phyloP scores from a whole-genome alignment of 2,329 filamentous ascomycete species.

The Penicillium sp. region DNA sequence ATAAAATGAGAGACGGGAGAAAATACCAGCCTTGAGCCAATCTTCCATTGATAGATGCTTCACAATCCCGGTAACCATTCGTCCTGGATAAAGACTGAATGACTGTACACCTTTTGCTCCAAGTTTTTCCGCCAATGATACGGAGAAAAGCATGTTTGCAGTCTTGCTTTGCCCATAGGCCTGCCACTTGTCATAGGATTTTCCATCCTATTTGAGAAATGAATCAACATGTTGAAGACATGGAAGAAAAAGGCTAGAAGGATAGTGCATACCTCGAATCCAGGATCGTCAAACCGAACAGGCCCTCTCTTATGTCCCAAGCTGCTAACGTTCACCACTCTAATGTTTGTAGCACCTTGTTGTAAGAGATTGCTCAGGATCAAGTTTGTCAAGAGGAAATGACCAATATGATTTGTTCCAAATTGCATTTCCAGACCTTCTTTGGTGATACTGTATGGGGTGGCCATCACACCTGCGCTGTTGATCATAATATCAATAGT shows the following conservation, averaged over 20 bases:
- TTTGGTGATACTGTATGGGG: background rate
- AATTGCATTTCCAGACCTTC: background rate
- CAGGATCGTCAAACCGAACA: background rate
- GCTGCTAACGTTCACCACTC: background rate
- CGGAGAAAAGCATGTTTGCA: background rate
- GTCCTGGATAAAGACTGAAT: background rate
- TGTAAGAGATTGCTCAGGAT: background rate
- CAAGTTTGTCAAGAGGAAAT: conserved; percentile 1
- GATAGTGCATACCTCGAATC: background rate
- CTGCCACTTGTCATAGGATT: background rate
- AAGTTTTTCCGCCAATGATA: background rate
- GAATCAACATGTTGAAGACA: too few species aligned
- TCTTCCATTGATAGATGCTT: background rate
- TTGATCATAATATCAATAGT: background rate
- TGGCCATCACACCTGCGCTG: background rate
- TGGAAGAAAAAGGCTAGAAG: background rate
- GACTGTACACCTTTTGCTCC: background rate
- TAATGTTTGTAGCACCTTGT: background rate
- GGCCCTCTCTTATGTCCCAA: background rate
- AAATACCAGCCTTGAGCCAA: background rate
- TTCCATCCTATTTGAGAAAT: background rate
- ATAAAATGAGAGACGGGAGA: too few species aligned
- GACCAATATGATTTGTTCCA: background rate
- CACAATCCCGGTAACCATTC: background rate
- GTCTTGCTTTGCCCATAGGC: background rate